These are phyloP conservation scores for Phytophthora idaei DNA, from an alignment of 352 stramenopile species.

Conservation along the genomic window DNA sequence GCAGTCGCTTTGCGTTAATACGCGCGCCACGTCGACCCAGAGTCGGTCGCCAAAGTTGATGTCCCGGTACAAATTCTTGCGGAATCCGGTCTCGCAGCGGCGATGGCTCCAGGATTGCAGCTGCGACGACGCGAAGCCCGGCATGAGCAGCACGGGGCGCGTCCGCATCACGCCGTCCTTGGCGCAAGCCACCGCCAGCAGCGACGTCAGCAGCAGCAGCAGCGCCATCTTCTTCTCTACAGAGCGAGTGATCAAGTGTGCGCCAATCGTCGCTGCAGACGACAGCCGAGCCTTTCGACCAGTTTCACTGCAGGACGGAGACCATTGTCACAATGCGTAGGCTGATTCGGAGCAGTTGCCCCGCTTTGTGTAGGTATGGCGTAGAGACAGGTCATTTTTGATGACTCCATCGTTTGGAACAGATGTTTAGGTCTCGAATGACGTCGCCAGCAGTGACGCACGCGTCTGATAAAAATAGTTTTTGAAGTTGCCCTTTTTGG, in stretches of 20 bases:
- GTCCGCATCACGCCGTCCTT: slow-evolving; percentile 28
- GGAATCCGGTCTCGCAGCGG: slow-evolving; percentile 62
- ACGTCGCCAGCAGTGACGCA: neutral
- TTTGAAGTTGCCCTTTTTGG: neutral
- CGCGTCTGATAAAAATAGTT: slow-evolving; percentile 12
- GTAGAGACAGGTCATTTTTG: slow-evolving; percentile 1
- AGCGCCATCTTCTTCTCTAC: slow-evolving; percentile 6
- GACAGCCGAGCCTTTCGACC: neutral
- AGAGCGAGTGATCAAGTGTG: slow-evolving; percentile 4
- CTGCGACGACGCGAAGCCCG: slow-evolving; percentile 81
- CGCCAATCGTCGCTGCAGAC: slow-evolving; percentile 19
- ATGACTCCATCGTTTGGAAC: neutral
- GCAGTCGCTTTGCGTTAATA: slow-evolving; percentile 76
- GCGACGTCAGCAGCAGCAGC: slow-evolving; percentile 8
- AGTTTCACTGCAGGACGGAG: slow-evolving; percentile 1
- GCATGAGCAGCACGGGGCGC: slow-evolving; percentile 73
- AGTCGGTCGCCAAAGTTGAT: slow-evolving; percentile 79
- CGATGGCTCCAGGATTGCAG: slow-evolving; percentile 73
- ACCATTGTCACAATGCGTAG: neutral
- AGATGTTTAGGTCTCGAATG: neutral
- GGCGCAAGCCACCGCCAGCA: slow-evolving; percentile 1
- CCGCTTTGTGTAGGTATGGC: neutral
- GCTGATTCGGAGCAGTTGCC: slow-evolving; percentile 6
- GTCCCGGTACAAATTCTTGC: slow-evolving; percentile 80
- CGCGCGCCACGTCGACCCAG: slow-evolving; percentile 76